Conservation (phyloP, 768 basidiomycete genomes). For the Macrolepiota fuliginosa region DNA sequence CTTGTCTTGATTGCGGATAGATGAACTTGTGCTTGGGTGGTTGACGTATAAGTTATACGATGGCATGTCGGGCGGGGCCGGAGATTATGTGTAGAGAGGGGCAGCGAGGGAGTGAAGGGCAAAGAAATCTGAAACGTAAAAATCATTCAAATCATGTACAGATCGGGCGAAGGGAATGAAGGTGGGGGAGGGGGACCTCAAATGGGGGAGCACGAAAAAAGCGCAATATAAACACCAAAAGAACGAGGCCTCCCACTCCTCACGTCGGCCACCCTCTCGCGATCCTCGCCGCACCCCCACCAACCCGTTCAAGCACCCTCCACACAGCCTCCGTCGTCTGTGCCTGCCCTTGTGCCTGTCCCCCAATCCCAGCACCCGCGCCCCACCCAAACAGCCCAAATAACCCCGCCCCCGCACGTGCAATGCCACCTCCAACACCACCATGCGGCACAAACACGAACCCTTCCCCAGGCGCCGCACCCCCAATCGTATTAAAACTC, state of each 20-base stretch:
- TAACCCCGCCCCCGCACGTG: background rate
- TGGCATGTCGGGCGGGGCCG: no score
- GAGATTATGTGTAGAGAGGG: no score
- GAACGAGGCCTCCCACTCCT: background rate
- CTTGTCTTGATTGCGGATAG: background rate
- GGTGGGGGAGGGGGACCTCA: no score
- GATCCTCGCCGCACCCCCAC: slow-evolving; percentile 72
- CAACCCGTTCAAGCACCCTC: slow-evolving; percentile 68
- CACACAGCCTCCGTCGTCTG: slow-evolving; percentile 53
- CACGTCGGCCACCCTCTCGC: slow-evolving; percentile 78
- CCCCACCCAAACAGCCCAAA: background rate
- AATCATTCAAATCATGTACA: no score
- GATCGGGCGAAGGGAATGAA: no score
- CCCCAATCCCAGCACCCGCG: slow-evolving; percentile 14
- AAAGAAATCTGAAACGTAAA: no score
- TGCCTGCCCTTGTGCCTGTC: slow-evolving; percentile 20
- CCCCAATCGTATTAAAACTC: slow-evolving; percentile 78
- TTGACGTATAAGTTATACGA: background rate
- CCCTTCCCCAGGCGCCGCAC: slow-evolving; percentile 22
- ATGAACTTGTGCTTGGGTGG: background rate
- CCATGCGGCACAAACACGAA: slow-evolving; percentile 2
- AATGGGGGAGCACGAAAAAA: no score
- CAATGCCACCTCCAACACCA: slow-evolving; percentile 1
- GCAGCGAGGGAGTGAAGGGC: no score
- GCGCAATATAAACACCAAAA: no score